Conservation (phyloP, 768 basidiomycete species). For the Tulasnella sp. region DNA sequence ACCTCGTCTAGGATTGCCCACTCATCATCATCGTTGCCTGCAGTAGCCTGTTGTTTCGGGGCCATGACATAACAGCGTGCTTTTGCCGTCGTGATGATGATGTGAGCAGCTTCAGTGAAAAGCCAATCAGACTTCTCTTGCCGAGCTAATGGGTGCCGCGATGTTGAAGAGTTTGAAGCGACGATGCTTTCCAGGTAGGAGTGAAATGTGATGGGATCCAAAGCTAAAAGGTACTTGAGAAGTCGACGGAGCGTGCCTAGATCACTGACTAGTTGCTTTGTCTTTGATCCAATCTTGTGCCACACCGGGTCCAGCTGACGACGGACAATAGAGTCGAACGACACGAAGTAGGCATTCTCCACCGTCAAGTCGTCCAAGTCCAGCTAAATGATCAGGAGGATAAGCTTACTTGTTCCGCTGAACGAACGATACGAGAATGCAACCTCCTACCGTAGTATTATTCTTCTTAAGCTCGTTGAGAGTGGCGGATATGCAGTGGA, state of each 20-base stretch:
- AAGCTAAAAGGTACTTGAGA: conserved; percentile 78
- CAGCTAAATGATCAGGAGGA: conserved; percentile 50
- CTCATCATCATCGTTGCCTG: conserved; percentile 47
- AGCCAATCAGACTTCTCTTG: conserved; percentile 78
- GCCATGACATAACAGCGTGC: conserved; percentile 68
- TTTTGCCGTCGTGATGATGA: conserved; percentile 76
- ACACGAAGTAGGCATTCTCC: conserved; percentile 89
- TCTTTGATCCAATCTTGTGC: conserved; percentile 93
- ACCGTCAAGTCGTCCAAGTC: conserved; percentile 91
- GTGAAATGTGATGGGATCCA: conserved; percentile 87
- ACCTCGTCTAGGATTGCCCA: conserved; percentile 70
- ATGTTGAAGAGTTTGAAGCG: conserved; percentile 49
- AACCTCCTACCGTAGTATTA: conserved; percentile 56
- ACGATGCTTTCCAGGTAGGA: conserved; percentile 86
- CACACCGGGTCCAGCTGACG: conserved; percentile 89
- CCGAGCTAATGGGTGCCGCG: conserved; percentile 43
- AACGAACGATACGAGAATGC: background rate
- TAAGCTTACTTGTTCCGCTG: background rate
- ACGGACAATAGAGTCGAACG: conserved; percentile 85
- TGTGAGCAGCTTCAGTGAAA: conserved; percentile 84
- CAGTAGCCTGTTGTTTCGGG: conserved; percentile 33
- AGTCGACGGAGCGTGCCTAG: conserved; percentile 79
- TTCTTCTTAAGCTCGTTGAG: conserved; percentile 85
- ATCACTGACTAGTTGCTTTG: conserved; percentile 87
- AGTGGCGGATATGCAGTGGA: conserved; percentile 91